Percentiles rank a stretch among this genome's conserved stretches.
phyloP scores from a whole-genome alignment of 2,329 filamentous ascomycete genomes.

The Moelleriella libera region DNA sequence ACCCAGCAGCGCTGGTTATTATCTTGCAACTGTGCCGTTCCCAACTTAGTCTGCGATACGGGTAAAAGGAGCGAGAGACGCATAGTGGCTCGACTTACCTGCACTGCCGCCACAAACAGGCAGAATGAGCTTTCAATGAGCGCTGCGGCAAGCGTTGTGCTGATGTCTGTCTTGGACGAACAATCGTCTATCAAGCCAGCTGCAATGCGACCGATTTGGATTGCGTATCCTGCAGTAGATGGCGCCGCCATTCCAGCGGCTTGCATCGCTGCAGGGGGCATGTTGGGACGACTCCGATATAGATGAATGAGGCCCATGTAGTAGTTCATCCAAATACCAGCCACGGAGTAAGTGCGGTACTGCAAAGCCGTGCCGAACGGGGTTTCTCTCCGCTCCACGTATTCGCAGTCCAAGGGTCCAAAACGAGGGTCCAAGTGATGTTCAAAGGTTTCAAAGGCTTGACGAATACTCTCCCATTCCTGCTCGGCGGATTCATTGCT shows the following conservation, averaged over 20 bases:
- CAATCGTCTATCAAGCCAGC: constrained; percentile 53
- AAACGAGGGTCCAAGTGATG: constrained; percentile 60
- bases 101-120: constrained; percentile 75
- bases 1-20: constrained; percentile 63
- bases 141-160: constrained; percentile 64
- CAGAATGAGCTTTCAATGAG: constrained; percentile 72
- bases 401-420: constrained; percentile 57
- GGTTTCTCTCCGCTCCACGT: constrained; percentile 42
- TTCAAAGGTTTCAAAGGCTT: constrained; percentile 55
- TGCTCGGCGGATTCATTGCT: constrained; percentile 54
- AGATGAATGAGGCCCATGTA: constrained; percentile 75
- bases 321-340: constrained; percentile 75
- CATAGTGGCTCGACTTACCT: constrained; percentile 25
- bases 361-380: constrained; percentile 74
- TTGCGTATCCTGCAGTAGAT: constrained; percentile 57
- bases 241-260: constrained; percentile 66
- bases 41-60: background rate
- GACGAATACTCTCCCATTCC: constrained; percentile 67
- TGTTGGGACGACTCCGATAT: constrained; percentile 70
- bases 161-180: constrained; percentile 42
- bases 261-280: constrained; percentile 83
- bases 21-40: constrained; percentile 27
- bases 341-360: constrained; percentile 78
- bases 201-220: constrained; percentile 65
- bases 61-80: background rate